A percentile compares a stretch with the other conserved stretches of the same genome.
These are phyloP conservation scores for Phytomonas serpens DNA, from an alignment of 208 protist species.

Conservation along the genomic window DNA sequence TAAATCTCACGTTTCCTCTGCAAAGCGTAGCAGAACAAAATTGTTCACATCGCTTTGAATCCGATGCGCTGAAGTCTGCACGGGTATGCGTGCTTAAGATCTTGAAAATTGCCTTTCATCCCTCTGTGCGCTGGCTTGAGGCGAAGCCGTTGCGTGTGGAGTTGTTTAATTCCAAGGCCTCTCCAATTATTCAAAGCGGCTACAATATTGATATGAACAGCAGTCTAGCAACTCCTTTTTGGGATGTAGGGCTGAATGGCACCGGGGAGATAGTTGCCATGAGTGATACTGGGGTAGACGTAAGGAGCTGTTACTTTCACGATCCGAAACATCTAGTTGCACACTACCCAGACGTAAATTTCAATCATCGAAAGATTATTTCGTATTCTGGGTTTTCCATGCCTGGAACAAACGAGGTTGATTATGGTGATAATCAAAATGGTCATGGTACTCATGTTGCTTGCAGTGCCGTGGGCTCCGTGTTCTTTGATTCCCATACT, in stretches of 20 bases:
- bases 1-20: not conserved
- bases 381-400: constrained; percentile 39
- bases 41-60: not conserved
- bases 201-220: not conserved
- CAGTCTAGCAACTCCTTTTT: constrained; percentile 24
- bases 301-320: constrained; percentile 80
- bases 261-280: constrained; percentile 73
- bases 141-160: constrained; percentile 16
- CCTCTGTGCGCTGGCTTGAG: constrained; percentile 72
- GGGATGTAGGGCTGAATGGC: constrained; percentile 60
- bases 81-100: not conserved
- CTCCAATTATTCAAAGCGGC: constrained; percentile 30
- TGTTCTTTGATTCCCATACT: constrained; percentile 9
- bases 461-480: constrained; percentile 46
- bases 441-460: constrained; percentile 88
- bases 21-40: not conserved
- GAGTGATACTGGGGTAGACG: constrained; percentile 83
- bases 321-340: constrained; percentile 44
- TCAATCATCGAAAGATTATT: constrained; percentile 78
- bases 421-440: constrained; percentile 19
- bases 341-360: constrained; percentile 58
- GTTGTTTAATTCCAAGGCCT: constrained; percentile 30
- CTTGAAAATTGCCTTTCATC: constrained; percentile 26
- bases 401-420: not conserved
- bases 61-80: not conserved